A percentile compares a stretch with the other conserved stretches of the same genome.
phyloP scores from a whole-genome alignment of 306 rosid species.

The Pyrus communis region DNA sequence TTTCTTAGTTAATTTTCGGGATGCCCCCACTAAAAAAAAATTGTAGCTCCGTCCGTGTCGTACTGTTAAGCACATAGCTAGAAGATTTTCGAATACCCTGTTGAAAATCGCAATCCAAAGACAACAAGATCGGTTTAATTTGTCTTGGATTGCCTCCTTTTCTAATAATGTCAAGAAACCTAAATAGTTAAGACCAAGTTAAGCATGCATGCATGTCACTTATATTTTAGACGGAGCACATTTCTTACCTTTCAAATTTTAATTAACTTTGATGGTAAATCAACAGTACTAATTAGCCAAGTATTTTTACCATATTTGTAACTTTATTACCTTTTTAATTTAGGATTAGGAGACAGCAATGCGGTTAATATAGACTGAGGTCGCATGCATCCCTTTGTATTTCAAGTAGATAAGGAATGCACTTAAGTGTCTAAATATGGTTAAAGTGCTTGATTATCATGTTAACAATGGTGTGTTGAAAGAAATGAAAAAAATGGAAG shows the following conservation, averaged over 20 bases:
- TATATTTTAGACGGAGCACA: not conserved
- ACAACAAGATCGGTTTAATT: not conserved
- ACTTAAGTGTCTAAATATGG: no score
- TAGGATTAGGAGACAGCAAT: not conserved
- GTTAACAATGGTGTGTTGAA: not conserved
- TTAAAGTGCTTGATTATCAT: not conserved
- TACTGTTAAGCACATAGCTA: not conserved
- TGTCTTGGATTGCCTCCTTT: not conserved
- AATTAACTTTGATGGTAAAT: not conserved
- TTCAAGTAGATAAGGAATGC: no score
- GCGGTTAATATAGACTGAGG: not conserved
- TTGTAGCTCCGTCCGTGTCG: no score
- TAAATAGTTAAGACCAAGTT: not conserved
- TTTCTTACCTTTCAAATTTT: not conserved
- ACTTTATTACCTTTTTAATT: not conserved
- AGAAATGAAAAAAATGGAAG: not conserved
- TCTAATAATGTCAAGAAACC: conserved; percentile 2
- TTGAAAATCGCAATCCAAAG: not conserved
- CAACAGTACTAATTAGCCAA: not conserved
- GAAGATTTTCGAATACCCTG: not conserved
- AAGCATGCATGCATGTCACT: not conserved
- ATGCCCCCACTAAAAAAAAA: no score
- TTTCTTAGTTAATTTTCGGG: no score
- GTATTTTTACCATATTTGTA: not conserved
- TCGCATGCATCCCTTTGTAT: no score